A percentile compares a stretch with the other conserved stretches of the same genome.
These are phyloP conservation scores for Barnettozyma populi DNA, from an alignment of 805 yeast genomes.

Conservation along the genomic window DNA sequence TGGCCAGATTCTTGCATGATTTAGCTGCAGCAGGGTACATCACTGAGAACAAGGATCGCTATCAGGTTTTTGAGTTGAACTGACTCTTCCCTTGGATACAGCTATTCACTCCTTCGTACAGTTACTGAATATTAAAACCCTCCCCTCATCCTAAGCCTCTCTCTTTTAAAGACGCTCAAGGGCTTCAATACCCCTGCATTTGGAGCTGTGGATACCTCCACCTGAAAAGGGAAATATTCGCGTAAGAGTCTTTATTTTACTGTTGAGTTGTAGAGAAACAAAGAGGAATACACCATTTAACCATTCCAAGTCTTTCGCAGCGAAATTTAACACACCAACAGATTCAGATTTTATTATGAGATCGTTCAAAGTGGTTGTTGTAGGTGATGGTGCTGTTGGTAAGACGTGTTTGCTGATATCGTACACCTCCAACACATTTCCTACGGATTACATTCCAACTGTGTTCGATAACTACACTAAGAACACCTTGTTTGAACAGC, in stretches of 20 bases:
- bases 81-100: too few relatives aligned
- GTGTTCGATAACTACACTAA: constrained; percentile 92
- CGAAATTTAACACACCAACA: not conserved
- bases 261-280: not conserved
- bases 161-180: too few relatives aligned
- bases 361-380: constrained; percentile 87
- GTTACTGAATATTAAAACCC: too few relatives aligned
- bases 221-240: not conserved
- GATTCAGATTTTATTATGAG: constrained; percentile 43
- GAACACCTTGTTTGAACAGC: constrained; percentile 74
- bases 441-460: constrained; percentile 90
- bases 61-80: too few relatives aligned
- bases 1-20: not conserved
- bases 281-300: too few relatives aligned
- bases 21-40: not conserved
- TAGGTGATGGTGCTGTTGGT: constrained; percentile 95
- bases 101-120: too few relatives aligned
- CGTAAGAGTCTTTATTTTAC: not conserved
- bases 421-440: constrained; percentile 88
- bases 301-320: not conserved
- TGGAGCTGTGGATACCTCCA: not conserved
- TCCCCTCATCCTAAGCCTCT: too few relatives aligned
- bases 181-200: not conserved
- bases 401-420: constrained; percentile 84
- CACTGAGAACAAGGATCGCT: too few relatives aligned